Conservation (phyloP, 495 filamentous ascomycete species). For the Glarea lozoyensis region DNA sequence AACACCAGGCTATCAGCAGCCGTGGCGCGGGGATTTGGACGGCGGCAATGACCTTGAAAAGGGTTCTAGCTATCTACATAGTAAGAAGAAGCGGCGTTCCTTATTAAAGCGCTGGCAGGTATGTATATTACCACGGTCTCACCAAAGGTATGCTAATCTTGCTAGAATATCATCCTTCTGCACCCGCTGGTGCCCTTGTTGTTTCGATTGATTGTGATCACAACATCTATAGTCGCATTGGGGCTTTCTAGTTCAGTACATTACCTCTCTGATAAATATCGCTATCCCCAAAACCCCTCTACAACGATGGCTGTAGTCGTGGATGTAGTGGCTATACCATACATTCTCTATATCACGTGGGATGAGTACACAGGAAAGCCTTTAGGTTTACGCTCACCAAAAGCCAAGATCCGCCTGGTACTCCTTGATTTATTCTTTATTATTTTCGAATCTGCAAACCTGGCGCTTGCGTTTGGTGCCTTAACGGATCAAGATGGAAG, state of each 20-base stretch:
- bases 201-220: constrained; percentile 73
- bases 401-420: constrained; percentile 77
- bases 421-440: constrained; percentile 93
- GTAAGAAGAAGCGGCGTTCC: constrained; percentile 29
- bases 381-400: constrained; percentile 71
- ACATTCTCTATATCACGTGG: constrained; percentile 86
- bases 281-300: constrained; percentile 44
- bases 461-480: constrained; percentile 80
- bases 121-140: constrained; percentile 10
- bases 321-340: constrained; percentile 80
- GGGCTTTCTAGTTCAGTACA: constrained; percentile 70
- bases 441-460: constrained; percentile 87
- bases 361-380: constrained; percentile 96
- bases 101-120: constrained; percentile 47
- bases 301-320: constrained; percentile 86
- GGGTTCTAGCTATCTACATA: constrained; percentile 9
- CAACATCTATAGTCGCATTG: constrained; percentile 75
- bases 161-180: constrained; percentile 45
- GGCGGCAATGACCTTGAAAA: constrained; percentile 14
- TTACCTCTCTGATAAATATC: constrained; percentile 39
- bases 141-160: background rate
- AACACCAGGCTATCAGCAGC: constrained; percentile 39
- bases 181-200: constrained; percentile 81
- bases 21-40: constrained; percentile 22
- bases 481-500: constrained; percentile 62